Evolutionary conservation across 176 grass and related monocot species (phyloP).

Genomic region (Musa beccarii): DNA sequence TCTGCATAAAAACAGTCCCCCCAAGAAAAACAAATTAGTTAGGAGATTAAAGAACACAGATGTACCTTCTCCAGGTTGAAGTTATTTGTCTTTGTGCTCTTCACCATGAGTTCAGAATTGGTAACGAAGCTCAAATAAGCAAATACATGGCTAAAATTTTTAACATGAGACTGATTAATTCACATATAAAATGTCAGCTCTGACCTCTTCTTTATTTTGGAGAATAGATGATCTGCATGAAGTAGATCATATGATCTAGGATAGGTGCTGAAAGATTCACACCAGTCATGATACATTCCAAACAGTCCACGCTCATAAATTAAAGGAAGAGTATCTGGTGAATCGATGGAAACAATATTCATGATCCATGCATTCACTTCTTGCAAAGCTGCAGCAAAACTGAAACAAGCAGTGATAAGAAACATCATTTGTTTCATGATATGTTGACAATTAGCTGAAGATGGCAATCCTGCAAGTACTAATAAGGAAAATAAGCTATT

Average conservation of each 20-base stretch:
- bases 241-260: slow-evolving; percentile 26
- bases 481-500: no score
- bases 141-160: no score
- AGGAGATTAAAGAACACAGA: no score
- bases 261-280: slow-evolving; percentile 28
- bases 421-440: neutral
- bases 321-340: slow-evolving; percentile 22
- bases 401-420: neutral
- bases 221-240: slow-evolving; percentile 26
- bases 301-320: slow-evolving; percentile 27
- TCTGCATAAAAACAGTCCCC: slow-evolving; percentile 19
- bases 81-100: no score
- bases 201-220: slow-evolving; percentile 23
- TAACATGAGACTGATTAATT: no score
- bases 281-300: slow-evolving; percentile 30
- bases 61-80: no score
- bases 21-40: no score
- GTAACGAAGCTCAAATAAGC: no score
- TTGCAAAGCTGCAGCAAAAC: slow-evolving; percentile 24
- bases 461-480: no score
- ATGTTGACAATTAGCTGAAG: neutral
- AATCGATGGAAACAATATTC: slow-evolving; percentile 22
- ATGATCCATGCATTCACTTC: slow-evolving; percentile 19
- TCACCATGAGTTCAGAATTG: no score
- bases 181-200: neutral